Conservation (phyloP, 345 rosid species). For the Boechera retrofracta region DNA sequence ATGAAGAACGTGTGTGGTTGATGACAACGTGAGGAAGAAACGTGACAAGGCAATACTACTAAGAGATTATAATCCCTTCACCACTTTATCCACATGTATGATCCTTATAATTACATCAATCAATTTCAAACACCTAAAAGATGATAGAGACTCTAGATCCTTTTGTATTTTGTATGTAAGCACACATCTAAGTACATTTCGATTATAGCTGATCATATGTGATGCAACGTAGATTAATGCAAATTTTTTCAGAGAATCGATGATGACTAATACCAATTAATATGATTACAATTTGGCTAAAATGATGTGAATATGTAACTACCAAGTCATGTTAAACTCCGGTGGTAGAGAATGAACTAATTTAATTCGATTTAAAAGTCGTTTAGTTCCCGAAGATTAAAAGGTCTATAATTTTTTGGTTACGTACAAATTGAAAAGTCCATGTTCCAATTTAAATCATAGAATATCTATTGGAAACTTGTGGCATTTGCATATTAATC, state of each 20-base stretch:
- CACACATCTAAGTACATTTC: background rate
- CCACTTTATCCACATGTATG: constrained; percentile 42
- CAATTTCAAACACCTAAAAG: constrained; percentile 25
- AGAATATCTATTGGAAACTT: constrained; percentile 11
- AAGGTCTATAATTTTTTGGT: background rate
- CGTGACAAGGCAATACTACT: constrained; percentile 42
- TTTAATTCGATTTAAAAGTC: background rate
- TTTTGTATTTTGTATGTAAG: background rate
- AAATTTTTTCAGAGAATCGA: background rate
- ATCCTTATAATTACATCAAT: constrained; percentile 30
- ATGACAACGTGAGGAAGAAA: constrained; percentile 43
- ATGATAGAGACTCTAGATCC: constrained; percentile 29
- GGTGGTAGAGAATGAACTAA: constrained; percentile 1
- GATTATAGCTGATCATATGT: background rate
- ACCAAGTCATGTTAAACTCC: background rate
- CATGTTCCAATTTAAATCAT: constrained; percentile 7
- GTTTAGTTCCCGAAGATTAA: background rate
- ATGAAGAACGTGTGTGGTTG: constrained; percentile 46
- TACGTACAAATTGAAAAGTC: constrained; percentile 6
- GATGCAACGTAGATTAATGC: background rate
- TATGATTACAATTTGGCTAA: background rate
- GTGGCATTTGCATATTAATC: background rate
- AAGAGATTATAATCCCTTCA: constrained; percentile 31
- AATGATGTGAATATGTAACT: background rate
- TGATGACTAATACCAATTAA: background rate